Evolutionary conservation across 1,284 basidiomycete genomes (phyloP), one percentile per base, ranked within the genome.

Genomic region (Cryptococcus amylolentus): DNA sequence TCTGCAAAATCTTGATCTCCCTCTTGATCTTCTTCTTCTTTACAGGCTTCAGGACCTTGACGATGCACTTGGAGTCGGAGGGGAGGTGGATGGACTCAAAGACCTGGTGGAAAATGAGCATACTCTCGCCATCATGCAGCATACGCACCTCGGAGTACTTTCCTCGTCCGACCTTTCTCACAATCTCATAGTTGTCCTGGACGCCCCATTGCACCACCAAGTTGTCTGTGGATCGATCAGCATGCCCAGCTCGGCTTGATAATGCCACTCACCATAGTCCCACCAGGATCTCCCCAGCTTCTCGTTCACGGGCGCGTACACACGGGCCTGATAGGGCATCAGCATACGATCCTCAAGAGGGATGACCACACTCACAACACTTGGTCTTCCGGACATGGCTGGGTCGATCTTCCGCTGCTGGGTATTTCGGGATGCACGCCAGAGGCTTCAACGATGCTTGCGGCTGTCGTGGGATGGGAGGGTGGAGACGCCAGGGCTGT

Each of bases 21-120:
- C 95, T 85, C 82, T 98, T 98, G 80, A 98, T 98, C 82, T 98
- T 98, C 85, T 98, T 98, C 85, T 98, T 98, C 84, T 98, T 98
- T 50, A 98, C 95, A 1, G 96, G 96, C 79, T 98, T 98, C 63
- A 98, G 82, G 50, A 98, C 94, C 78, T 98, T 98, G 81, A 98
- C 93, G 77, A 98, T 94, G 78, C 94, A 96, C 79, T 96, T 94
- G 76, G 94, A 89, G 70, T 89, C 89, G 60, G 88, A 89, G 37
- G 89, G 86, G 56, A 97, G 86, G 78, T 98, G 94, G 71, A 97
- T 86, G 7, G 93, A 95, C 79, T 98, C 94, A 69, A 98, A 98
- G 51, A 98, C 95, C 90, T 92, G n/a, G 54, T 58, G 37, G 43
- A 39, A 10, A 16, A 18, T 27, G 52, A 12, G 40, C 41, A 18